phyloP scores from a whole-genome alignment of 768 basidiomycete species.

The Pholiota conissans region DNA sequence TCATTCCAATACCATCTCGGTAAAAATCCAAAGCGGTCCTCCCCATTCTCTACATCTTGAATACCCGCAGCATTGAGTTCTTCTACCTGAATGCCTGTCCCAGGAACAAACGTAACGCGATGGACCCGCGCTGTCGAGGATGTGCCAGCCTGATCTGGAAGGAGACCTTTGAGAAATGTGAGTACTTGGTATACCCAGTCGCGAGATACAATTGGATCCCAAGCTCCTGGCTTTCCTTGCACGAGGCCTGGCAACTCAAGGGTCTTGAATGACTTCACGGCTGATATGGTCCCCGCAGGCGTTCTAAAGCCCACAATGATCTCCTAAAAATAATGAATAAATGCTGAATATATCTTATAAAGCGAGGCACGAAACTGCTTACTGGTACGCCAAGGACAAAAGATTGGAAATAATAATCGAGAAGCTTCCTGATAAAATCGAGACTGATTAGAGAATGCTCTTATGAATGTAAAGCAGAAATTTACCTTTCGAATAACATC shows the following conservation, averaged over 20 bases:
- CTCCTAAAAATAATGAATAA: slow-evolving; percentile 38
- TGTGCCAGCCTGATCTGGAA: background rate
- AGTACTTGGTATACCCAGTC: slow-evolving; percentile 72
- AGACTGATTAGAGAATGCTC: no score
- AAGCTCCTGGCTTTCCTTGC: slow-evolving; percentile 71
- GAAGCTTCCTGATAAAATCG: slow-evolving; percentile 62
- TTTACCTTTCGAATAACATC: no score
- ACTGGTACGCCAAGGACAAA: slow-evolving; percentile 87
- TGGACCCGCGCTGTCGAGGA: background rate
- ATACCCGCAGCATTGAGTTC: slow-evolving; percentile 48
- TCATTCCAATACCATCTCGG: slow-evolving; percentile 71
- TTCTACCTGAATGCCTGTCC: slow-evolving; percentile 48
- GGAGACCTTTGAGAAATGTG: slow-evolving; percentile 44
- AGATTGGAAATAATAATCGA: slow-evolving; percentile 91
- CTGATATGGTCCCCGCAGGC: slow-evolving; percentile 64
- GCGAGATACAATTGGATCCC: slow-evolving; percentile 77
- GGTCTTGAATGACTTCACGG: slow-evolving; percentile 74
- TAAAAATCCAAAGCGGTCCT: slow-evolving; percentile 79
- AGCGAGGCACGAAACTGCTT: no score
- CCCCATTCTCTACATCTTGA: slow-evolving; percentile 60
- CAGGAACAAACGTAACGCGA: slow-evolving; percentile 61
- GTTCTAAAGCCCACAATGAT: slow-evolving; percentile 88
- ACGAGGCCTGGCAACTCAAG: slow-evolving; percentile 77
- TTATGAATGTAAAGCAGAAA: no score
- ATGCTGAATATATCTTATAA: slow-evolving; percentile 30